These are phyloP conservation scores for Pigoraptor vietnamica DNA, from an alignment of 78 protist species.

Conservation along the genomic window DNA sequence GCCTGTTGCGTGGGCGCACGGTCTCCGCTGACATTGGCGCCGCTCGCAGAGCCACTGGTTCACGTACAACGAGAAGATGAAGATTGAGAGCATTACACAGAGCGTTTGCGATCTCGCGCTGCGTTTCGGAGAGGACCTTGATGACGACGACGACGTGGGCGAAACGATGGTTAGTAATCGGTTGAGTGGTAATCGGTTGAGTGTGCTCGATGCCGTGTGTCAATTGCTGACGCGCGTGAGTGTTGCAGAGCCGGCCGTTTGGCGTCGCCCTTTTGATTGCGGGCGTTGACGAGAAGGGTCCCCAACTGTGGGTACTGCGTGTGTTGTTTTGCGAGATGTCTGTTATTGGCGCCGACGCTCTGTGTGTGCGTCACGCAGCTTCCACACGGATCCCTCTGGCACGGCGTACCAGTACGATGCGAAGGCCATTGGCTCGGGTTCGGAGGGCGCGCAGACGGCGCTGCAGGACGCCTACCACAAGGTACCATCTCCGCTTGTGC, in stretches of 20 bases:
- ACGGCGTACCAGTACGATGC: conserved; percentile 74
- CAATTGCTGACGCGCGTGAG: no score
- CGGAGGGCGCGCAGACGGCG: conserved; percentile 94
- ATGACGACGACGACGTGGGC: conserved; percentile 37
- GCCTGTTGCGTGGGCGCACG: neutral
- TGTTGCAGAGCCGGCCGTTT: conserved; percentile 93
- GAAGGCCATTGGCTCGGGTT: conserved; percentile 96
- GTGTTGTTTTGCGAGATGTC: no score
- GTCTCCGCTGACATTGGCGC: no score
- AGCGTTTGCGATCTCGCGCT: conserved; percentile 89
- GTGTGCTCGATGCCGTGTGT: no score
- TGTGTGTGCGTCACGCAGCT: no score
- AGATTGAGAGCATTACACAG: conserved; percentile 85
- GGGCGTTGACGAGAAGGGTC: conserved; percentile 95
- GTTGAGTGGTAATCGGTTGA: no score
- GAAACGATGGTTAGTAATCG: neutral
- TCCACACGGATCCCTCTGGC: conserved; percentile 98
- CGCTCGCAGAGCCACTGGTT: conserved; percentile 96
- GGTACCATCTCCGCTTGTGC: neutral
- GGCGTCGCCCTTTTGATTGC: conserved; percentile 98
- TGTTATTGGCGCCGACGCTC: no score
- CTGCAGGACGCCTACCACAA: conserved; percentile 85
- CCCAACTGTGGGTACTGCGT: conserved; percentile 56
- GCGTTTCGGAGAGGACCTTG: conserved; percentile 87
- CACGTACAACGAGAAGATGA: conserved; percentile 96